phyloP scores from a whole-genome alignment of 352 stramenopile genomes.

The Pythium vanterpoolii region DNA sequence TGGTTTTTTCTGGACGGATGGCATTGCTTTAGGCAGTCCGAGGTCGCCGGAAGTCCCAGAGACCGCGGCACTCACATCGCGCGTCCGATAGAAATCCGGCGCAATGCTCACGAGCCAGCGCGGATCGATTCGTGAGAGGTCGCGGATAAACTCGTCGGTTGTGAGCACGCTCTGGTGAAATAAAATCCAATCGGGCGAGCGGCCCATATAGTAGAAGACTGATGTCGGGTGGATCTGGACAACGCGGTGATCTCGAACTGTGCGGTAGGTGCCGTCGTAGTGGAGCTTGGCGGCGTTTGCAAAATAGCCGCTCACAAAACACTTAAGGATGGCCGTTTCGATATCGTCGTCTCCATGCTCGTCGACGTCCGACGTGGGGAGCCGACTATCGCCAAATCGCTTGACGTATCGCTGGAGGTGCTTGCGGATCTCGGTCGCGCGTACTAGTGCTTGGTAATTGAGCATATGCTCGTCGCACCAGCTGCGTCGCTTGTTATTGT shows the following conservation, averaged over 20 bases:
- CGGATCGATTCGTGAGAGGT: slow-evolving; percentile 68
- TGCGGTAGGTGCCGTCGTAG: slow-evolving; percentile 66
- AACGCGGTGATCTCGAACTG: slow-evolving; percentile 58
- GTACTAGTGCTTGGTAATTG: slow-evolving; percentile 47
- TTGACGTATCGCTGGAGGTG: slow-evolving; percentile 68
- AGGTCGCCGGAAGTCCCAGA: slow-evolving; percentile 69
- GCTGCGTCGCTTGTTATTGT: slow-evolving; percentile 52
- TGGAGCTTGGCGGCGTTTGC: slow-evolving; percentile 97
- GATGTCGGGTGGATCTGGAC: slow-evolving; percentile 78
- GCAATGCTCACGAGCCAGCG: slow-evolving; percentile 66
- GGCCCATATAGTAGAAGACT: slow-evolving; percentile 68
- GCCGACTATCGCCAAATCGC: slow-evolving; percentile 35
- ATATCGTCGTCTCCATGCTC: slow-evolving; percentile 14
- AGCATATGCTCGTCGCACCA: slow-evolving; percentile 80
- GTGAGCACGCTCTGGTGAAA: slow-evolving; percentile 99
- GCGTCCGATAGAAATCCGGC: slow-evolving; percentile 71
- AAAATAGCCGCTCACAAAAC: slow-evolving; percentile 84
- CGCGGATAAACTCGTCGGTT: slow-evolving; percentile 92
- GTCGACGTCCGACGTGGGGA: slow-evolving; percentile 3
- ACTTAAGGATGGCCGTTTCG: slow-evolving; percentile 47
- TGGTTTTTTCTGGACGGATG: slow-evolving; percentile 16
- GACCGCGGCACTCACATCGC: slow-evolving; percentile 58
- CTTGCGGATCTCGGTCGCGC: slow-evolving; percentile 61
- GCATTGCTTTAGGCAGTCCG: slow-evolving; percentile 47
- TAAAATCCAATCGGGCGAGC: slow-evolving; percentile 95